Evolutionary conservation across 2,329 filamentous ascomycete genomes (phyloP).

Genomic region (Fusarium sp.): DNA sequence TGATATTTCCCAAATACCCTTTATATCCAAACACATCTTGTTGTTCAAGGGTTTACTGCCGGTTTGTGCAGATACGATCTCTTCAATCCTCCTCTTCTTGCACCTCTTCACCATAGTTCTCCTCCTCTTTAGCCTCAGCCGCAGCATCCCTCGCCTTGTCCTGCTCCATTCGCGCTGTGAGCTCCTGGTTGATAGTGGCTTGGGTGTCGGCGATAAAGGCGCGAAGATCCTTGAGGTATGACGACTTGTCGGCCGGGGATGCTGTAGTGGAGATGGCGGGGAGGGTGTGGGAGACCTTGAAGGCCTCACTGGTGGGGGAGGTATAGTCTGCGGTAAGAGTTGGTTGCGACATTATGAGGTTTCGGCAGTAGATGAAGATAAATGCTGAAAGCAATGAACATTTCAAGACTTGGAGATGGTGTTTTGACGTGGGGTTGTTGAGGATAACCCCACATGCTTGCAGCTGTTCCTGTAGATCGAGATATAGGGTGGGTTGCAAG

Average conservation of each 20-base stretch:
- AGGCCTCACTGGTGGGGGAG: conserved; percentile 64
- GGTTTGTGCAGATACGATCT: neutral
- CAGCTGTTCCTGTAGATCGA: conserved; percentile 1
- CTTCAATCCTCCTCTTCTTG: conserved; percentile 70
- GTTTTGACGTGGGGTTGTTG: conserved; percentile 40
- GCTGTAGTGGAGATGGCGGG: conserved; percentile 52
- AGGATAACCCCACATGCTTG: conserved; percentile 28
- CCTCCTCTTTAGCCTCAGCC: conserved; percentile 73
- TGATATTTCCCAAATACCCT: conserved; percentile 44
- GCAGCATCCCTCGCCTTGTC: conserved; percentile 69
- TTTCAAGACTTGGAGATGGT: conserved; percentile 13
- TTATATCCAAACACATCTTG: conserved; percentile 38
- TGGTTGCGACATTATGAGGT: conserved; percentile 32
- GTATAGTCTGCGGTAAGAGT: conserved; percentile 63
- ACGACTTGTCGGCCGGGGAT: conserved; percentile 64
- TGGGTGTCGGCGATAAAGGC: conserved; percentile 71
- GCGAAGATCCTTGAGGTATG: conserved; percentile 72
- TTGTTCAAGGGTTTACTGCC: conserved; percentile 4
- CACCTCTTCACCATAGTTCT: conserved; percentile 88
- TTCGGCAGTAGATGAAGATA: neutral
- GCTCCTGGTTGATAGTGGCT: conserved; percentile 74
- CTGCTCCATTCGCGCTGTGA: conserved; percentile 81
- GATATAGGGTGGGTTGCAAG: conserved; percentile 9
- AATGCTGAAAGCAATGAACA: neutral
- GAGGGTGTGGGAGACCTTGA: conserved; percentile 58